A percentile compares a stretch with the other conserved stretches of the same genome.
Evolutionary conservation across 805 yeast genomes (phyloP).

Genomic region (Nakazawaea molendinolei): DNA sequence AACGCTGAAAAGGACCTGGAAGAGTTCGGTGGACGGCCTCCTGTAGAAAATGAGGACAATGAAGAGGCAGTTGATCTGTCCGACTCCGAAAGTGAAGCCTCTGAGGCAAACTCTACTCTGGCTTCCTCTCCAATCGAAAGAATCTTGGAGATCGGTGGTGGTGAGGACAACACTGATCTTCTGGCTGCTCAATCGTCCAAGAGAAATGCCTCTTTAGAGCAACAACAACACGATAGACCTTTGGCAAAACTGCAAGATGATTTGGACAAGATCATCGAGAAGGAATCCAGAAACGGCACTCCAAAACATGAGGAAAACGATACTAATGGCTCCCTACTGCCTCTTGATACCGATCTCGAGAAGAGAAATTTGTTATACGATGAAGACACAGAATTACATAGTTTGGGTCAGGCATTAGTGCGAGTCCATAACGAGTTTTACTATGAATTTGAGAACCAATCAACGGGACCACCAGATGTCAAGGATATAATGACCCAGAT

Average conservation of each 20-base stretch:
- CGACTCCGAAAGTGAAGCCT: constrained; percentile 2
- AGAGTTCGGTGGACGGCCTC: not conserved
- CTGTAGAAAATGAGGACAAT: constrained; percentile 13
- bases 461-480: constrained; percentile 50
- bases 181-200: constrained; percentile 53
- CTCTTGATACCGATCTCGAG: constrained; percentile 15
- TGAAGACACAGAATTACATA: constrained; percentile 71
- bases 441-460: constrained; percentile 30
- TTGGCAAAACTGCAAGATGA: constrained; percentile 76
- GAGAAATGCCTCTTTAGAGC: constrained; percentile 65
- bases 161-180: constrained; percentile 41
- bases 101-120: constrained; percentile 1
- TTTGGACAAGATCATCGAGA: constrained; percentile 44
- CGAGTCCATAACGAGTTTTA: constrained; percentile 67
- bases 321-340: not conserved
- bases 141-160: constrained; percentile 41
- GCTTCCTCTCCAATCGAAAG: constrained; percentile 41
- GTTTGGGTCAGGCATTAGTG: constrained; percentile 54
- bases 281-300: constrained; percentile 16
- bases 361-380: constrained; percentile 55
- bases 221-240: constrained; percentile 78
- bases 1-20: constrained; percentile 17
- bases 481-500: constrained; percentile 67
- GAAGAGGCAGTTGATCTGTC: constrained; percentile 13
- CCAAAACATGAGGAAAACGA: constrained; percentile 15